These are phyloP conservation scores for Kazachstania bromeliacearum DNA, from an alignment of 805 yeast species.

Conservation along the genomic window DNA sequence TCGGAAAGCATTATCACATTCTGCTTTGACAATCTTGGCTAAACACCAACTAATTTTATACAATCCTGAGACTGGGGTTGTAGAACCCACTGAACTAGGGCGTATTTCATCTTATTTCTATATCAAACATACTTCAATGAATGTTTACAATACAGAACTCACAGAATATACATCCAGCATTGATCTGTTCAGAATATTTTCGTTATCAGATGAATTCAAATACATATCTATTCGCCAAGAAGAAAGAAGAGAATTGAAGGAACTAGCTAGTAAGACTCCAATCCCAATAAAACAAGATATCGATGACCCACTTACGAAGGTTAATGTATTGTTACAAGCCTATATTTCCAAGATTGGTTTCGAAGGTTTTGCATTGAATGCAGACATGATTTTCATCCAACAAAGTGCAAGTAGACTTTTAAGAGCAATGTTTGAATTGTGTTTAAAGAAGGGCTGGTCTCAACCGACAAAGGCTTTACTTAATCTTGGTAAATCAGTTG, in stretches of 20 bases:
- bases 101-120: constrained; percentile 80
- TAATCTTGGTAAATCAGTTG: constrained; percentile 71
- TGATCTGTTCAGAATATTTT: constrained; percentile 69
- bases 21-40: constrained; percentile 57
- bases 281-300: constrained; percentile 71
- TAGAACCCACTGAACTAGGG: constrained; percentile 63
- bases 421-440: constrained; percentile 76
- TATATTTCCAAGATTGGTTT: constrained; percentile 69
- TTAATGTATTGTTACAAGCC: constrained; percentile 72
- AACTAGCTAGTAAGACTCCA: constrained; percentile 66
- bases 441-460: constrained; percentile 65
- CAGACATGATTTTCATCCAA: constrained; percentile 88
- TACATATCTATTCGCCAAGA: constrained; percentile 79
- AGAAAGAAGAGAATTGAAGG: constrained; percentile 65
- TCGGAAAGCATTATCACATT: constrained; percentile 60
- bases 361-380: constrained; percentile 83
- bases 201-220: constrained; percentile 78
- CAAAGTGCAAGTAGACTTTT: constrained; percentile 88
- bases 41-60: constrained; percentile 53
- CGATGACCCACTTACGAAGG: constrained; percentile 66
- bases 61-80: constrained; percentile 38
- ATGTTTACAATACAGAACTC: constrained; percentile 50
- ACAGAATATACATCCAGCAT: constrained; percentile 57
- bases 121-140: constrained; percentile 65
- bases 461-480: constrained; percentile 46